Evolutionary conservation across 768 basidiomycete species (phyloP).

Genomic region (Pleurotus tuoliensis): DNA sequence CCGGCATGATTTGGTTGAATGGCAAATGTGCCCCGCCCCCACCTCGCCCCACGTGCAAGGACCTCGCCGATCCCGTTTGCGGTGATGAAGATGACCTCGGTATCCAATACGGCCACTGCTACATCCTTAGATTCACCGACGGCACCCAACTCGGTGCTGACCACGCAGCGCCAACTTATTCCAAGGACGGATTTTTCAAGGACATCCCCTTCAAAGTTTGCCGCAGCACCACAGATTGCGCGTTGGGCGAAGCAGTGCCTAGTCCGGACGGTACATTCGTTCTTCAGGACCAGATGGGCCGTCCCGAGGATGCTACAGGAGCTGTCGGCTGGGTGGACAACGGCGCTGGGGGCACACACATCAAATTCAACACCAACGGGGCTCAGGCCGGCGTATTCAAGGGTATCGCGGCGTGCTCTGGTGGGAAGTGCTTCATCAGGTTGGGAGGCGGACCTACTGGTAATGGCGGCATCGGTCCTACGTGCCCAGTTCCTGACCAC

Average conservation of each 20-base stretch:
- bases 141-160: slow-evolving; percentile 4
- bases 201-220: slow-evolving; percentile 4
- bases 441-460: slow-evolving; percentile 1
- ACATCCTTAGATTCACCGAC: slow-evolving; percentile 4
- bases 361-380: not conserved
- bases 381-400: slow-evolving; percentile 3
- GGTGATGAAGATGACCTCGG: not conserved
- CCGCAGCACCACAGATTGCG: not conserved
- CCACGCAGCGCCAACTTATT: not conserved
- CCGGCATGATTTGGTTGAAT: slow-evolving; percentile 4
- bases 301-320: not conserved
- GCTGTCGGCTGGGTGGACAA: not conserved
- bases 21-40: not conserved
- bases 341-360: not conserved
- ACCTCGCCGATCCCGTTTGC: slow-evolving; percentile 3
- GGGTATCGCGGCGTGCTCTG: not conserved
- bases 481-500: not conserved
- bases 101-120: slow-evolving; percentile 5
- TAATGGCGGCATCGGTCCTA: not conserved
- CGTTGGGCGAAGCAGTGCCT: not conserved
- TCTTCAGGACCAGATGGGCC: slow-evolving; percentile 1
- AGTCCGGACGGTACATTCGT: not conserved
- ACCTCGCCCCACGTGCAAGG: slow-evolving; percentile 2
- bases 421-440: slow-evolving; percentile 1
- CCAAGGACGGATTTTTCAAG: slow-evolving; percentile 4